Evolutionary conservation across 1,284 basidiomycete genomes (phyloP), one percentile per base, ranked within the genome.

Genomic region (Afroboletus lepidellus): DNA sequence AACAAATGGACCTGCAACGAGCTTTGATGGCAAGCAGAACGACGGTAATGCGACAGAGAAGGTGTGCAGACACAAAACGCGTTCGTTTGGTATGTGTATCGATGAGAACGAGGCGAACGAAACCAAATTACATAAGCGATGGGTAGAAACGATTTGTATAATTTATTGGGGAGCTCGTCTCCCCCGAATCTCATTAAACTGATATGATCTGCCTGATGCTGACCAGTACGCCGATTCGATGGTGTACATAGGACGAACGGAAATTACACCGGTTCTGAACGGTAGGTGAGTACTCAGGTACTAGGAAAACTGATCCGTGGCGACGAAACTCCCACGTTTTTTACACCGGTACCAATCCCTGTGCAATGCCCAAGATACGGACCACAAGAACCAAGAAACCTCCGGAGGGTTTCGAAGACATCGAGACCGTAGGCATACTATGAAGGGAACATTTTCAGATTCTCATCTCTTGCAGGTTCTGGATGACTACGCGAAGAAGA

Each of bases 331-430:
- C 60, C 27, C 61, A 67, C 69, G 52, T 50, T 18, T n/a, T 37
- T 55, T 25, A 44, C 47, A 18, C 46, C 25, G 15, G 25, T 59
- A 52, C 75, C 60, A 60, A n/a, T n/a, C n/a, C n/a, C n/a, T n/a
- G n/a, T n/a, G n/a, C n/a, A n/a, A 98, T 99, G 96, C 96, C 96
- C 38, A 95, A 92, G 72, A 97, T 99, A 69, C 84, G 85, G 64
- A 99, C 97, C 24, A 87, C 87, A 48, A 85, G 96, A 62, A 98
- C 97, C 9, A 98, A 96, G 76, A 84, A 85, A 55, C 95, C 96
- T 34, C 97, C 97, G 50, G 95, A 98, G 74, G 97, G 97, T 8
- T 99, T 84, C 63, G 97, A 99, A 70, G 97, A 99, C 57, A 94
- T 98, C 51, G 94, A 96, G 68, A 71, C 75, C 42, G 89, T 89